Evolutionary conservation across 176 grass and related monocot species (phyloP), one percentile per base, ranked within the genome.

Genomic region (Thinopyrum elongatum): DNA sequence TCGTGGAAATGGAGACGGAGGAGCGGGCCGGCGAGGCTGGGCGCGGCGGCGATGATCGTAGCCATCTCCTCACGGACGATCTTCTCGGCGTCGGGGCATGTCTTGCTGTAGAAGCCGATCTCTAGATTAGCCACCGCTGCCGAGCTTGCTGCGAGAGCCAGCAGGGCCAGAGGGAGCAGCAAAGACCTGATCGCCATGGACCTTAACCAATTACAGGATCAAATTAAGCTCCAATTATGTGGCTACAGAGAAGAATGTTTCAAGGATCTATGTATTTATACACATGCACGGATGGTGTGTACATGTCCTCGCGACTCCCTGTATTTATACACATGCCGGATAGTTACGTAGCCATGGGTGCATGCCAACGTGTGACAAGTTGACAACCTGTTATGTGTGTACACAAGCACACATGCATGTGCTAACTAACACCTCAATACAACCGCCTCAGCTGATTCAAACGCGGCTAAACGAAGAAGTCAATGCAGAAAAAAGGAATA

Each of bases 341-440:
- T 8, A 7, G 53, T 19, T 58, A 22, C 27, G 23, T 15, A 30
- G 26, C 2, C 49, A 4, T 77, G 62, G 34, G 13, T 77, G 39
- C 13, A 72, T 39, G 15, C 38, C 46, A 49, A 49, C 47, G 47
- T 49, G 47, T 74, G 41, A 10, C 4, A 29, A 33, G 6, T 2
- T 85, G 77, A 82, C 88, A 82, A 62, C 83, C 78, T 51, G 47
- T 51, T 51, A 51, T 51, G 47, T 51, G 47, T 17, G 47, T 51
- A 17, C 47, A 51, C 47, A 51, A 51, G n/a, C 39, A 27, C 27
- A 16, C 73, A 33, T 25, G 34, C 88, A 86, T 90, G 80, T 90
- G 74, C 89, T 64, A 90, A 39, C 89, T 58, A 78, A 10, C 84
- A n/a, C 34, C 80, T 44, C 65, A 57, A 42, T 23, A 7, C 84